phyloP scores from a whole-genome alignment of 2,329 filamentous ascomycete species.

The Aspergillus novofumigatus region DNA sequence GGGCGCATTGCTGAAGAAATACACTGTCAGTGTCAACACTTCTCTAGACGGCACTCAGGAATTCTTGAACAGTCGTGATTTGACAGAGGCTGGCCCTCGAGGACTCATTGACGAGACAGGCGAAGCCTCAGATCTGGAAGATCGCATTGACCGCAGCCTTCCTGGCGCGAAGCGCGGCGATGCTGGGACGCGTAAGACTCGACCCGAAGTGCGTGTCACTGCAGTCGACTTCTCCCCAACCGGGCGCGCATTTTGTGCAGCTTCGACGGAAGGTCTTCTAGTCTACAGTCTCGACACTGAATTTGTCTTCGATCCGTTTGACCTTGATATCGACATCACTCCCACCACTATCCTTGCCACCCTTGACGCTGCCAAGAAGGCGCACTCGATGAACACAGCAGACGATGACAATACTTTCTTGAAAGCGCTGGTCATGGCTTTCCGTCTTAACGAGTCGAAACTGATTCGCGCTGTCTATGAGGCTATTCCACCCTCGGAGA shows the following conservation, averaged over 20 bases:
- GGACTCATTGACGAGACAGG: constrained; percentile 84
- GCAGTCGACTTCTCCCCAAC: constrained; percentile 84
- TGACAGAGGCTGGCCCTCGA: constrained; percentile 84
- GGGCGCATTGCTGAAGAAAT: constrained; percentile 89
- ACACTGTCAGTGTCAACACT: constrained; percentile 92
- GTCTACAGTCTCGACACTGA: constrained; percentile 87
- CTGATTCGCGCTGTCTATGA: constrained; percentile 85
- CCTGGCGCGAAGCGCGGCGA: constrained; percentile 88
- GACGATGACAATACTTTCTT: constrained; percentile 72
- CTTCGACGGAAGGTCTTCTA: constrained; percentile 87
- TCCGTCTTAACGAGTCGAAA: constrained; percentile 82
- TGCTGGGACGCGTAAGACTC: constrained; percentile 69
- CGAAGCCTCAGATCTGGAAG: constrained; percentile 84
- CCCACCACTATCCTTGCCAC: constrained; percentile 78
- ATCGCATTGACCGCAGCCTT: constrained; percentile 71
- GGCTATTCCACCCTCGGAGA: constrained; percentile 68
- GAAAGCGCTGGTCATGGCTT: constrained; percentile 93
- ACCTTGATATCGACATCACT: constrained; percentile 90
- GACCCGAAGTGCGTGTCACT: constrained; percentile 79
- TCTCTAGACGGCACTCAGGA: constrained; percentile 94
- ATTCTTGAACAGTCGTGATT: constrained; percentile 84
- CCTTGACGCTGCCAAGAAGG: constrained; percentile 46
- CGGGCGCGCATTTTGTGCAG: constrained; percentile 86
- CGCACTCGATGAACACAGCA: constrained; percentile 44
- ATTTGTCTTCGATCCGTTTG: constrained; percentile 89